Evolutionary conservation across 129 eudicot genomes (phyloP).

Genomic region (Chrysanthemum seticuspe): DNA sequence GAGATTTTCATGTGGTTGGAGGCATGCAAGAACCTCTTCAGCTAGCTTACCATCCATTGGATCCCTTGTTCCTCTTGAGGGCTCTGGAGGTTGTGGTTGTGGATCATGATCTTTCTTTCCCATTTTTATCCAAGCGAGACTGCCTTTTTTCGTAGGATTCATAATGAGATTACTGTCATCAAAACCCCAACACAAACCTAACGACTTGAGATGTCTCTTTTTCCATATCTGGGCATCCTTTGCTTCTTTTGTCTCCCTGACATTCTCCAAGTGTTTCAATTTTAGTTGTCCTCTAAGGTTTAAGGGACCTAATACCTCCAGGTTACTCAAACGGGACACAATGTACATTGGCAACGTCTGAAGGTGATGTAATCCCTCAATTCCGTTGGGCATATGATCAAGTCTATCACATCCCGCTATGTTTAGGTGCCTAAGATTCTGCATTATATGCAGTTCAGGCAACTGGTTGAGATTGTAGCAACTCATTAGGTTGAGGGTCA

Average conservation of each 20-base stretch:
- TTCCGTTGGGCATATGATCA: conserved; percentile 15
- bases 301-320: conserved; percentile 24
- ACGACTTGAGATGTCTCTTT: conserved; percentile 24
- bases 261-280: conserved; percentile 30
- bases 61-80: background rate
- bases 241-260: conserved; percentile 16
- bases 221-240: conserved; percentile 20
- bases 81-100: conserved; percentile 15
- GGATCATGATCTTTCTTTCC: conserved; percentile 8
- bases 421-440: conserved; percentile 32
- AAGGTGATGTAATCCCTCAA: conserved; percentile 22
- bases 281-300: conserved; percentile 35
- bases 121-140: conserved; percentile 18
- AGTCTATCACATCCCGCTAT: conserved; percentile 29
- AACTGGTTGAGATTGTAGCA: conserved; percentile 29
- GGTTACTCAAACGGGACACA: conserved; percentile 15
- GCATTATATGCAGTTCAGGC: conserved; percentile 26
- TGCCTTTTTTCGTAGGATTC: conserved; percentile 26
- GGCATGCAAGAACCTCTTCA: conserved; percentile 24
- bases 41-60: conserved; percentile 17
- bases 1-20: conserved; percentile 24
- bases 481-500: conserved; percentile 27
- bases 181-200: conserved; percentile 29
- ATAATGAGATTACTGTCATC: conserved; percentile 24
- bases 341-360: conserved; percentile 30